A percentile compares a stretch with the other conserved stretches of the same genome.
Conservation (phyloP, 2,329 filamentous ascomycete species). For the Aspergillus texensis region DNA sequence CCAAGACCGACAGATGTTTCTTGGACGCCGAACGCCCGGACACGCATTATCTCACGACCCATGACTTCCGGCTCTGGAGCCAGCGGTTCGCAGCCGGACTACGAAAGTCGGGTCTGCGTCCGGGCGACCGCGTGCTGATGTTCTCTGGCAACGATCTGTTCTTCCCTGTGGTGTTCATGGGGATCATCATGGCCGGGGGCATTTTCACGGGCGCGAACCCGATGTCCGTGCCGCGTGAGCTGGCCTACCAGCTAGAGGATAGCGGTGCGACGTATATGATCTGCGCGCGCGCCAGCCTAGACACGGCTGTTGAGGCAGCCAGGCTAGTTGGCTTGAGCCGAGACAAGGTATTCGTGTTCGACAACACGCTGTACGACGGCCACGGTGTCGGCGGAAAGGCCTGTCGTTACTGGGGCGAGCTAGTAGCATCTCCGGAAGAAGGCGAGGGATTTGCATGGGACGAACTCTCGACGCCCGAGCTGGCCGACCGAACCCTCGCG, state of each 20-base stretch:
- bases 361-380: constrained; percentile 54
- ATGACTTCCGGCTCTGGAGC: constrained; percentile 68
- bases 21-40: constrained; percentile 50
- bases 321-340: no score
- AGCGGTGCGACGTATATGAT: constrained; percentile 69
- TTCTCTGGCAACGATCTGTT: constrained; percentile 75
- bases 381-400: constrained; percentile 24
- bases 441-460: constrained; percentile 67
- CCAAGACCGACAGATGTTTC: no score
- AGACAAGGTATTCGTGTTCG: constrained; percentile 65
- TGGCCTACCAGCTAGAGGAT: constrained; percentile 75
- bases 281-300: constrained; percentile 40
- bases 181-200: constrained; percentile 75
- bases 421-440: constrained; percentile 56
- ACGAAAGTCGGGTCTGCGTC: constrained; percentile 63
- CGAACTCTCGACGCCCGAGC: constrained; percentile 44
- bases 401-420: constrained; percentile 65
- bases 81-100: constrained; percentile 74
- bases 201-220: constrained; percentile 79
- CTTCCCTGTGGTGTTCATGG: constrained; percentile 71
- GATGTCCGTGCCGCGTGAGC: constrained; percentile 66
- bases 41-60: constrained; percentile 65
- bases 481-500: constrained; percentile 15
- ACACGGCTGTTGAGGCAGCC: constrained; percentile 60
- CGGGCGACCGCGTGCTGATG: constrained; percentile 71